A percentile compares a stretch with the other conserved stretches of the same genome.
phyloP scores from a whole-genome alignment of 176 grass and related monocot species.

The Phragmites australis region DNA sequence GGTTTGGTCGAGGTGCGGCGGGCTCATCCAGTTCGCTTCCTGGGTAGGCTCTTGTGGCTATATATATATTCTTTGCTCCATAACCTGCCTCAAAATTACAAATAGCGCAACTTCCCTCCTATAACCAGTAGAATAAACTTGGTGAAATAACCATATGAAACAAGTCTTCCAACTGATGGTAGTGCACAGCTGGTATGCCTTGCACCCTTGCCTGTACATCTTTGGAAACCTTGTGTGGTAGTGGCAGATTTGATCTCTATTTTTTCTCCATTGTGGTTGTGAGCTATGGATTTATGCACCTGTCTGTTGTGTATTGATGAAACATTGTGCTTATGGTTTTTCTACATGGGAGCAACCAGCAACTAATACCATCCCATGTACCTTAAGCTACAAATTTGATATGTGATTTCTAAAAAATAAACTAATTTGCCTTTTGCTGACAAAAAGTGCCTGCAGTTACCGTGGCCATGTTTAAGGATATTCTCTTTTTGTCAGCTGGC shows the following conservation, averaged over 20 bases:
- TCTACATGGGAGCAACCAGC: neutral
- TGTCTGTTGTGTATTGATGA: neutral
- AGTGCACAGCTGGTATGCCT: too few species aligned
- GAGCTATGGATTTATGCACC: neutral
- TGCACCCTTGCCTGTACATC: too few species aligned
- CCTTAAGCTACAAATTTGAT: neutral
- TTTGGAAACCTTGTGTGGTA: neutral
- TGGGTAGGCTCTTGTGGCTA: slow-evolving; percentile 51
- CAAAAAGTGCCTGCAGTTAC: neutral
- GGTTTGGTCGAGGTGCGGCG: slow-evolving; percentile 47
- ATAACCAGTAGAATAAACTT: neutral
- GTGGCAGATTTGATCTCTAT: neutral
- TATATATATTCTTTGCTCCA: slow-evolving; percentile 1
- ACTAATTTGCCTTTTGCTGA: neutral
- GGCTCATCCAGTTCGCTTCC: slow-evolving; percentile 58
- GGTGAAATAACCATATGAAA: neutral
- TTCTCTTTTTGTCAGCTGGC: neutral
- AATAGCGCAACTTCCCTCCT: neutral
- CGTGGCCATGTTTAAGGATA: neutral
- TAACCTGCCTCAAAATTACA: neutral
- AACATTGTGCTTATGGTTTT: neutral
- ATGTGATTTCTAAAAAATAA: neutral
- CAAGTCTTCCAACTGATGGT: neutral
- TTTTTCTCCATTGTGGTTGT: neutral
- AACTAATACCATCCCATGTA: neutral